A percentile compares a stretch with the other conserved stretches of the same genome.
phyloP scores from a whole-genome alignment of 1,284 basidiomycete species.

The Cystobasidium pallidum region DNA sequence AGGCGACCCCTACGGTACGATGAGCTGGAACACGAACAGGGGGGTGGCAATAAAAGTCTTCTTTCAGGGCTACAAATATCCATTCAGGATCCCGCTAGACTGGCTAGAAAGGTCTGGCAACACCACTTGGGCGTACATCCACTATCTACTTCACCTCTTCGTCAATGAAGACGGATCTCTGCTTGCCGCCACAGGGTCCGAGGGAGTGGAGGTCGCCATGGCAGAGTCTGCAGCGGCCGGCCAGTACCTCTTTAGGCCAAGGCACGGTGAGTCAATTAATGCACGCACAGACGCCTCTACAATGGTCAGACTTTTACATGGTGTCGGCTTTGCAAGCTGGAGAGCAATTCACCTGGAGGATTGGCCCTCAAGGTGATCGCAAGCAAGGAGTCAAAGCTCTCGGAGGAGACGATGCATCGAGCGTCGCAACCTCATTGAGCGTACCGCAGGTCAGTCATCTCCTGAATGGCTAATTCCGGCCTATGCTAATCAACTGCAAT shows the following conservation, averaged over 20 bases:
- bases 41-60: background rate
- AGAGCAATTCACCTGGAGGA: background rate
- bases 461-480: background rate
- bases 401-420: conserved; percentile 5
- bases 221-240: background rate
- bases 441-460: background rate
- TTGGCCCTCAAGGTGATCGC: background rate
- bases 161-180: conserved; percentile 3
- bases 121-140: background rate
- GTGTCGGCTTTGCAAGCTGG: conserved; percentile 5
- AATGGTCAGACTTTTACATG: background rate
- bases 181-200: background rate
- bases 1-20: background rate
- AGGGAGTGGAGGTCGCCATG: background rate
- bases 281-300: background rate
- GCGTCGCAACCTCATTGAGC: background rate
- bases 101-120: background rate
- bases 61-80: background rate
- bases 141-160: conserved; percentile 4
- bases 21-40: conserved; percentile 1
- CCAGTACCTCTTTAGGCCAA: background rate
- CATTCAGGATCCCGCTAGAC: conserved; percentile 1
- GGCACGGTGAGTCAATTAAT: background rate
- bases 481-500: background rate
- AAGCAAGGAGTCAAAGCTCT: conserved; percentile 6